Conservation (phyloP, 495 filamentous ascomycete genomes). For the Apiosordaria backusii region DNA sequence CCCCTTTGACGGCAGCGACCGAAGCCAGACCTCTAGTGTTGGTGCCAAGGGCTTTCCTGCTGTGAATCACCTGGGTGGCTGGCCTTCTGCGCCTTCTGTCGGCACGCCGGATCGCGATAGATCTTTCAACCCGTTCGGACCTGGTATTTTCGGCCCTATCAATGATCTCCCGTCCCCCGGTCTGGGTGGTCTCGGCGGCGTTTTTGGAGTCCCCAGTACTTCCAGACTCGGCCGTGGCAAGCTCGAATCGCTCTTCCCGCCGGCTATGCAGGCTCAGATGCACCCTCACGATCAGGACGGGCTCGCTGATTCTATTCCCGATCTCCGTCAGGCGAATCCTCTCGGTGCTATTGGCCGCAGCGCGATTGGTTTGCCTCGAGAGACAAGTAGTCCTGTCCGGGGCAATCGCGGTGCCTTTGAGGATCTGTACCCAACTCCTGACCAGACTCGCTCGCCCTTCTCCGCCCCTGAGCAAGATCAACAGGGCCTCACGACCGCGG, state of each 20-base stretch:
- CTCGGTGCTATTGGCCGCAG: conserved; percentile 55
- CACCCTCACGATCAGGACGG: conserved; percentile 58
- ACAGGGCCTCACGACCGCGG: conserved; percentile 32
- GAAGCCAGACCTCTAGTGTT: conserved; percentile 84
- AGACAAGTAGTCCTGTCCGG: conserved; percentile 58
- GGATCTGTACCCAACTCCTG: conserved; percentile 43
- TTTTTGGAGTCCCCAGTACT: conserved; percentile 44
- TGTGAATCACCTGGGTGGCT: conserved; percentile 63
- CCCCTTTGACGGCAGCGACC: conserved; percentile 70
- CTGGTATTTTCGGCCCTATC: conserved; percentile 64
- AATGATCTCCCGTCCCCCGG: conserved; percentile 75
- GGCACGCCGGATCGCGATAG: conserved; percentile 79
- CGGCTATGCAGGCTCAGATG: conserved; percentile 86
- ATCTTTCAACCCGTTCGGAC: conserved; percentile 60
- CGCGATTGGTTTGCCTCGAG: conserved; percentile 47
- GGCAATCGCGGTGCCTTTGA: conserved; percentile 56
- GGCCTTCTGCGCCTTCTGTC: conserved; percentile 59
- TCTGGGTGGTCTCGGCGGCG: conserved; percentile 53
- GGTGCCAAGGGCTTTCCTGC: conserved; percentile 68
- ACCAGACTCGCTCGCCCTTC: conserved; percentile 35
- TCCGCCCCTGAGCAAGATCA: conserved; percentile 33
- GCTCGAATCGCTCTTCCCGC: conserved; percentile 80
- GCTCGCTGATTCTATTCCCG: conserved; percentile 48
- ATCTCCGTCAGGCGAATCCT: conserved; percentile 47
- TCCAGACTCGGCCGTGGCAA: conserved; percentile 65